Percentiles rank a stretch among this genome's conserved stretches.
These are phyloP conservation scores for Sextonia rubra DNA, from an alignment of 164 flowering plant genomes.

Conservation along the genomic window DNA sequence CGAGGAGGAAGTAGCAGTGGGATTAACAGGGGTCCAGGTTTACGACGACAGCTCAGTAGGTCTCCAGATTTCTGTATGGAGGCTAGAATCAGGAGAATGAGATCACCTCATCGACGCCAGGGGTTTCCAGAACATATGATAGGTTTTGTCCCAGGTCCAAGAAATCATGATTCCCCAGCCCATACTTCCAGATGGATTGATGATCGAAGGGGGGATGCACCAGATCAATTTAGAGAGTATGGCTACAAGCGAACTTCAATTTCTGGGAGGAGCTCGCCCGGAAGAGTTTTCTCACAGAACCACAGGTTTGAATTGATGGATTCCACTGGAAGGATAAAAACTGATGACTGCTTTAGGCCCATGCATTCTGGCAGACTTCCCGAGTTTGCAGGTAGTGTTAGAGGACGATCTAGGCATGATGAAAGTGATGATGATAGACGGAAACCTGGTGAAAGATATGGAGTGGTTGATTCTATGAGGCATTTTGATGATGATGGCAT, in stretches of 20 bases:
- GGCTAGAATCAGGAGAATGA: conserved; percentile 25
- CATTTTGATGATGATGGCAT: conserved; percentile 27
- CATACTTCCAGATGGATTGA: conserved; percentile 31
- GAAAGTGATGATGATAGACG: conserved; percentile 31
- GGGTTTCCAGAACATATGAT: conserved; percentile 21
- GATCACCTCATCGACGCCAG: conserved; percentile 33
- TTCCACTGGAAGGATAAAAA: conserved; percentile 29
- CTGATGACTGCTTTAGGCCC: conserved; percentile 34
- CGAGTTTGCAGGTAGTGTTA: conserved; percentile 24
- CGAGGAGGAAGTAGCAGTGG: conserved; percentile 27
- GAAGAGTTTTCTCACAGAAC: conserved; percentile 21
- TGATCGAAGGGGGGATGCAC: conserved; percentile 23
- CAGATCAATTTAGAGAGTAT: conserved; percentile 30
- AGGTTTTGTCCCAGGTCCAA: conserved; percentile 24
- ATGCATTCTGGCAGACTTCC: conserved; percentile 35
- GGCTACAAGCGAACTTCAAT: conserved; percentile 22
- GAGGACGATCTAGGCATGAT: conserved; percentile 26
- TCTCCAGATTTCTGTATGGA: conserved; percentile 43
- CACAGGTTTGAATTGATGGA: conserved; percentile 30
- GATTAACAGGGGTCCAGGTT: conserved; percentile 10
- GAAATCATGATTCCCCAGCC: conserved; percentile 31
- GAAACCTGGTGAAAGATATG: conserved; percentile 28
- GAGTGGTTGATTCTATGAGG: conserved; percentile 23
- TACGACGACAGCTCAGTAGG: conserved; percentile 25
- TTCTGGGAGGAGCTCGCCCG: conserved; percentile 35